phyloP scores from a whole-genome alignment of 768 basidiomycete species.

The Chalciporus chontae region DNA sequence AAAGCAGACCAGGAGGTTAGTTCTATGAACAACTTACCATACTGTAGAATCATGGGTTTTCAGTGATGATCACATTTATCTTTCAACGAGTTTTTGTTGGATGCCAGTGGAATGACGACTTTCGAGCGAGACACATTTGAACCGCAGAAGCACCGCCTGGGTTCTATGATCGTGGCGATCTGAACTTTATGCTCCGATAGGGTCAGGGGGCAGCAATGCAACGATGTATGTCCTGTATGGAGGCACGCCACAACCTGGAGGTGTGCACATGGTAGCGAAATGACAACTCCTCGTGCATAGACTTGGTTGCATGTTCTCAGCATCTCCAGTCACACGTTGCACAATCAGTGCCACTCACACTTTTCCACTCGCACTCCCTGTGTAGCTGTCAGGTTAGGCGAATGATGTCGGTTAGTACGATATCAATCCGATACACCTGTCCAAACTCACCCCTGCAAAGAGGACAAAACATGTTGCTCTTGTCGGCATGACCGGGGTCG shows the following conservation, averaged over 20 bases:
- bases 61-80: no score
- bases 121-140: no score
- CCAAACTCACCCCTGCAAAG: conserved; percentile 5
- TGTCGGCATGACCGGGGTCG: conserved; percentile 22
- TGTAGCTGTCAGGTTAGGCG: background rate
- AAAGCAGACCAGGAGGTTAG: no score
- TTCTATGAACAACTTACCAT: no score
- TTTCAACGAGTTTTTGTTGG: no score
- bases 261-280: conserved; percentile 12
- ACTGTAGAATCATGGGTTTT: no score
- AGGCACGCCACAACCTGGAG: conserved; percentile 11
- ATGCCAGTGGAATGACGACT: no score
- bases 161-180: no score
- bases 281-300: conserved; percentile 1
- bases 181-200: no score
- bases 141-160: no score
- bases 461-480: conserved; percentile 15
- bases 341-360: conserved; percentile 1
- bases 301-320: background rate
- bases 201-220: no score
- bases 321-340: background rate
- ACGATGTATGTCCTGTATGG: no score
- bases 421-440: background rate
- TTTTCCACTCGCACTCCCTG: background rate
- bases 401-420: conserved; percentile 21